These are phyloP conservation scores for Hypericum perforatum DNA, from an alignment of 345 rosid species.

Conservation along the genomic window DNA sequence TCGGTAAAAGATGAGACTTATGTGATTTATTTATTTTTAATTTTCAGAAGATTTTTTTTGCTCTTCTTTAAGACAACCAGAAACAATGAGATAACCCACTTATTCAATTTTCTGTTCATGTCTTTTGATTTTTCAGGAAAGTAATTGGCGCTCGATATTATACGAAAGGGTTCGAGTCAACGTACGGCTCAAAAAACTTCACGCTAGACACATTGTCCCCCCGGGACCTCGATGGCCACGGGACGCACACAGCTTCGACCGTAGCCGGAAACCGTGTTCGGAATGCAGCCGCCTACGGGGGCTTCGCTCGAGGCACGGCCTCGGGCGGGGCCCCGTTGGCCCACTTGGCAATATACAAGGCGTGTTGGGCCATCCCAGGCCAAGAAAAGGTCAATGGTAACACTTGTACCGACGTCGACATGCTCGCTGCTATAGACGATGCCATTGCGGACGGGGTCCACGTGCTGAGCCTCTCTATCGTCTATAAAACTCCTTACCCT, in stretches of 20 bases:
- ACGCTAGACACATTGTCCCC: conserved; percentile 54
- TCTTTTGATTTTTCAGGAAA: conserved; percentile 35
- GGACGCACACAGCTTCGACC: conserved; percentile 76
- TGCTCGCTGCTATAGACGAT: conserved; percentile 77
- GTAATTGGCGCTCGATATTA: conserved; percentile 77
- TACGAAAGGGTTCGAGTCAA: conserved; percentile 37
- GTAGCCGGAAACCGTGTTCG: conserved; percentile 45
- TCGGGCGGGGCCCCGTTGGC: conserved; percentile 69
- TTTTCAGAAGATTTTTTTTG: background rate
- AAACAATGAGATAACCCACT: background rate
- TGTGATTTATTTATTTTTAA: background rate
- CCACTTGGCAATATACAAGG: conserved; percentile 74
- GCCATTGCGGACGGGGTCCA: conserved; percentile 76
- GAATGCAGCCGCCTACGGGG: conserved; percentile 42
- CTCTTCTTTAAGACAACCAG: too few relatives aligned
- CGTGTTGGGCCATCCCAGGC: conserved; percentile 65
- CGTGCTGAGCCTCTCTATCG: conserved; percentile 62
- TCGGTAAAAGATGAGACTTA: background rate
- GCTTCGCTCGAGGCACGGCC: conserved; percentile 60
- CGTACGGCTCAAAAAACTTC: conserved; percentile 35
- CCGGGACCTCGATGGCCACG: conserved; percentile 77
- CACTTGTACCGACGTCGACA: conserved; percentile 47
- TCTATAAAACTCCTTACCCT: conserved; percentile 6
- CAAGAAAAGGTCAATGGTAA: conserved; percentile 31
- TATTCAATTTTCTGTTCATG: background rate